A percentile compares a stretch with the other conserved stretches of the same genome.
These are phyloP conservation scores for Phytophthora nicotianae DNA, from an alignment of 352 stramenopile species.

Conservation along the genomic window DNA sequence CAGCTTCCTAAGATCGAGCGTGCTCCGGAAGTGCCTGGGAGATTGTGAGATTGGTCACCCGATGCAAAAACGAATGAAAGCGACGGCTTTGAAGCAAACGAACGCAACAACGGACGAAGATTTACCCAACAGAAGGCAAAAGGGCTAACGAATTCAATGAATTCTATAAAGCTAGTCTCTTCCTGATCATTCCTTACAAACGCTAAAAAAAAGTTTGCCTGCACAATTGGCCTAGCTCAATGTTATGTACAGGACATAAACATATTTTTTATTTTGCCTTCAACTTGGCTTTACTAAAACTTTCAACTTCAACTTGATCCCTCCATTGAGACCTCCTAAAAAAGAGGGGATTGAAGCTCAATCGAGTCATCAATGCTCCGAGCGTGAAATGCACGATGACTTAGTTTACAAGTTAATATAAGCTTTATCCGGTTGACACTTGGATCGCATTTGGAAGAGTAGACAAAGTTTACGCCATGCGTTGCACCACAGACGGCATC, in stretches of 20 bases:
- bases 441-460: no score
- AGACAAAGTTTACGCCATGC: no score
- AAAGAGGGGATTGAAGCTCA: no score
- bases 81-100: background rate
- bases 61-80: background rate
- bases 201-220: no score
- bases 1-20: background rate
- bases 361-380: no score
- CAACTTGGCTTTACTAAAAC: background rate
- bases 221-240: background rate
- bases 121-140: slow-evolving; percentile 14
- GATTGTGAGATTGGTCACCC: slow-evolving; percentile 4
- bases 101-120: background rate
- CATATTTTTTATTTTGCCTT: no score
- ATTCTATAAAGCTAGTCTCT: background rate
- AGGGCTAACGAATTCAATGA: background rate
- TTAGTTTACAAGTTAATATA: no score
- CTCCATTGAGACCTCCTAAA: no score
- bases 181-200: no score
- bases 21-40: slow-evolving; percentile 11
- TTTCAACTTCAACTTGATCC: background rate
- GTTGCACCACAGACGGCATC: no score
- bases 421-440: no score
- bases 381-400: no score
- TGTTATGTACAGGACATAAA: background rate